These are phyloP conservation scores for Phytophthora pluvialis DNA, from an alignment of 352 stramenopile genomes.

Conservation along the genomic window DNA sequence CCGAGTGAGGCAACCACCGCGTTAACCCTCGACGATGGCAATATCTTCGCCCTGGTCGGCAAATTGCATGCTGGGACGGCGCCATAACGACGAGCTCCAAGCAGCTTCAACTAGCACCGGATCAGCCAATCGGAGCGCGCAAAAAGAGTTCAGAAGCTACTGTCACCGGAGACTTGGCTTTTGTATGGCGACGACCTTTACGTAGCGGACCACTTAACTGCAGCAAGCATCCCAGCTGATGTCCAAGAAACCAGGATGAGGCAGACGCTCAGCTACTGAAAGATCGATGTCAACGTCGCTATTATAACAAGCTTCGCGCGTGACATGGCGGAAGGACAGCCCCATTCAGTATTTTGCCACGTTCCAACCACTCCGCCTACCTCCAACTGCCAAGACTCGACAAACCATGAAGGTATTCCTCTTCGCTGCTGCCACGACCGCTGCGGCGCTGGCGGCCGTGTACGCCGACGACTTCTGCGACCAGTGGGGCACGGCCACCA, in stretches of 20 bases:
- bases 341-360: too few relatives aligned
- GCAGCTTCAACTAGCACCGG: background rate
- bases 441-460: constrained; percentile 16
- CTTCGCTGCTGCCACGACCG: constrained; percentile 23
- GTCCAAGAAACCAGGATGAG: background rate
- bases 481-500: constrained; percentile 42
- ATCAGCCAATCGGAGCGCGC: background rate
- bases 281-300: background rate
- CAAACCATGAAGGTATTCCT: constrained; percentile 32
- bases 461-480: constrained; percentile 32
- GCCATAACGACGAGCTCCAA: too few relatives aligned
- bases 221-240: background rate
- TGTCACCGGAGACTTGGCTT: background rate
- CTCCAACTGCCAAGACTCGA: too few relatives aligned
- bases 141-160: too few relatives aligned
- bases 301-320: too few relatives aligned
- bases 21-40: too few relatives aligned
- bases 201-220: background rate
- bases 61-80: constrained; percentile 12
- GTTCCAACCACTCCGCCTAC: too few relatives aligned
- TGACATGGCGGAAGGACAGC: too few relatives aligned
- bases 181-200: background rate
- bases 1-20: too few relatives aligned
- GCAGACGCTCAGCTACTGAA: background rate
- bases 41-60: too few relatives aligned